These are phyloP conservation scores for Colletotrichum abscissum DNA, from an alignment of 2,329 filamentous ascomycete species.

Conservation along the genomic window DNA sequence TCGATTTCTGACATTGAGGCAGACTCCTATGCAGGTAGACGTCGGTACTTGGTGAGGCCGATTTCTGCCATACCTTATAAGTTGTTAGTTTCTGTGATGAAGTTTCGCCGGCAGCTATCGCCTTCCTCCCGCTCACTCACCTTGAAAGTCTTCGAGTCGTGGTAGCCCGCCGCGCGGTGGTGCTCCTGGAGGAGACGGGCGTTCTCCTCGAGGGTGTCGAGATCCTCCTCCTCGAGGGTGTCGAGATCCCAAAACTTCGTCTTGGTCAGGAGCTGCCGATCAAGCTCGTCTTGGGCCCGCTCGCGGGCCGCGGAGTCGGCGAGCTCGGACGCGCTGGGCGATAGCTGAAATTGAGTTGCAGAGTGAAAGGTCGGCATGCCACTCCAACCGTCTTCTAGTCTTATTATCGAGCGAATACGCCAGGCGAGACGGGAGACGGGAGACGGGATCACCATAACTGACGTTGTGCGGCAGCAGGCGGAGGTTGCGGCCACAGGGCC, in stretches of 20 bases:
- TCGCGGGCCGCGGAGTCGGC: too few species aligned
- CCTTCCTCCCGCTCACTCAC: too few species aligned
- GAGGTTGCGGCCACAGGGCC: neutral
- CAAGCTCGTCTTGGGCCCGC: too few species aligned
- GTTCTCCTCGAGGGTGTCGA: too few species aligned
- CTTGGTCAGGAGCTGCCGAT: too few species aligned
- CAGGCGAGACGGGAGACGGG: neutral
- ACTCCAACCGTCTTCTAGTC: neutral
- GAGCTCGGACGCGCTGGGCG: too few species aligned
- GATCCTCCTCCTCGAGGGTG: too few species aligned
- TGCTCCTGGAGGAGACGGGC: too few species aligned
- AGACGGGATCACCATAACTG: neutral
- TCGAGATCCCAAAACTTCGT: too few species aligned
- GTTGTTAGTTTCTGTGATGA: neutral
- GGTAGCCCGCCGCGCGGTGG: too few species aligned
- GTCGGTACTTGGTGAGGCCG: neutral
- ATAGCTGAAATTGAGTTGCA: too few species aligned
- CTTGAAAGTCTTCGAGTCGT: neutral
- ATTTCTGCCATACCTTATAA: neutral
- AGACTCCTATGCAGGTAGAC: neutral
- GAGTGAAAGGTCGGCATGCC: neutral
- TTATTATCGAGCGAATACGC: neutral
- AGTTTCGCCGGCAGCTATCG: too few species aligned
- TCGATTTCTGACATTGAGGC: neutral
- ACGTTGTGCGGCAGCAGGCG: neutral